Evolutionary conservation across 495 filamentous ascomycete genomes (phyloP), one percentile per base, ranked within the genome.

Genomic region (Neurospora sp.): DNA sequence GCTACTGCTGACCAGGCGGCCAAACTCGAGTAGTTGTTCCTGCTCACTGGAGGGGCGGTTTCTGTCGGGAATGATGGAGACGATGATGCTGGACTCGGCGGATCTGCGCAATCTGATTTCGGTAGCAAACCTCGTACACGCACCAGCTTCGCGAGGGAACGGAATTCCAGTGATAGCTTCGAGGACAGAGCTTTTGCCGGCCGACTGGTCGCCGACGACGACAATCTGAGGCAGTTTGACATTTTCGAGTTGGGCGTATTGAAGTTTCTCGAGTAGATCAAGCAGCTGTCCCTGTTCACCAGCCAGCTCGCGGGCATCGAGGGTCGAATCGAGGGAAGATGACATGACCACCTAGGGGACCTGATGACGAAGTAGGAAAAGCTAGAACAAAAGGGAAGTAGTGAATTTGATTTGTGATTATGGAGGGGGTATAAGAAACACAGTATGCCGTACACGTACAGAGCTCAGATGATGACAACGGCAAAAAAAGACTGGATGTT

Each of bases 161-260:
- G 88, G 87, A 18, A 93, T 88, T 46, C 89, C 86, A 0, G 91
- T 90, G 69, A 95, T 88, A 0, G 90, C 91, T 80, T 93, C 91
- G 0, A 94, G 86, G 0, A 94, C 90, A 0, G 91, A 93, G 76
- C 89, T 91, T 75, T 93, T 94, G 3, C 92, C 92, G 12, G 88
- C 87, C 0, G 89, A 91, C 75, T 93, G 91, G 77, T 91, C 88
- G 1, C 92, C 91, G 73, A 90, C 90, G n/a, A 93, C 91, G 14
- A 93, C 86, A 35, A 95, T 83, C 73, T 93, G 91, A 0, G 92
- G 92, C 0, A 93, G 84, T 71, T 82, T 83, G 74, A 82, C 81
- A 80, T 81, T 80, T 71, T 83, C 80, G 37, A 83, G 78, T 70
- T 82, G 82, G 23, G 82, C 82, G 72, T 80, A 83, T 71, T 82